phyloP scores from a whole-genome alignment of 176 grass and related monocot species.

The Aegilops longissima region DNA sequence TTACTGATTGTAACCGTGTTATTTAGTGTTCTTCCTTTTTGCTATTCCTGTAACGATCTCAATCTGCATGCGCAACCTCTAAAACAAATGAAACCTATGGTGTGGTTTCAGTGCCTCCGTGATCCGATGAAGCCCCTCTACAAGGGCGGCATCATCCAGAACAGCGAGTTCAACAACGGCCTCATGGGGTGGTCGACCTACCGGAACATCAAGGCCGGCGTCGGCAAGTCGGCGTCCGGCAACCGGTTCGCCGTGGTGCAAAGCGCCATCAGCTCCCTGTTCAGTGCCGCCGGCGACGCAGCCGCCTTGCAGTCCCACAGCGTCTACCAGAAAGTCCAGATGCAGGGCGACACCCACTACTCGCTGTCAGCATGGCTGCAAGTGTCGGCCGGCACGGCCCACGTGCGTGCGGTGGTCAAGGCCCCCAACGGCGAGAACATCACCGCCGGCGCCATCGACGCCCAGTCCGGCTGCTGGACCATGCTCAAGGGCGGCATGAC shows the following conservation, averaged over 20 bases:
- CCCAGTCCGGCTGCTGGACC: slow-evolving; percentile 15
- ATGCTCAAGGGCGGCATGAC: slow-evolving; percentile 35
- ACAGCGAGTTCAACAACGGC: slow-evolving; percentile 45
- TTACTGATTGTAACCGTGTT: no score
- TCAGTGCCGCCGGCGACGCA: slow-evolving; percentile 15
- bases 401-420: slow-evolving; percentile 23
- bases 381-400: background rate
- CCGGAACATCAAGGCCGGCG: background rate
- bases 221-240: slow-evolving; percentile 26
- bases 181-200: slow-evolving; percentile 34
- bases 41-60: no score
- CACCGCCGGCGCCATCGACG: background rate
- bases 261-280: background rate
- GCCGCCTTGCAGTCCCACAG: slow-evolving; percentile 14
- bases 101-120: slow-evolving; percentile 35
- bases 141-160: slow-evolving; percentile 43
- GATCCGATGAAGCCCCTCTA: slow-evolving; percentile 46
- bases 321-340: slow-evolving; percentile 48
- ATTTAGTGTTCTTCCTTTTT: background rate
- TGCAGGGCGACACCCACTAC: slow-evolving; percentile 40
- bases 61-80: no score
- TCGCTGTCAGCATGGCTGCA: slow-evolving; percentile 51
- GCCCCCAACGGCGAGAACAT: slow-evolving; percentile 1
- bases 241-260: slow-evolving; percentile 36
- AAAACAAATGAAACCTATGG: no score